These are phyloP conservation scores for Talaromyces amestolkiae DNA, from an alignment of 2,329 filamentous ascomycete species.

Conservation along the genomic window DNA sequence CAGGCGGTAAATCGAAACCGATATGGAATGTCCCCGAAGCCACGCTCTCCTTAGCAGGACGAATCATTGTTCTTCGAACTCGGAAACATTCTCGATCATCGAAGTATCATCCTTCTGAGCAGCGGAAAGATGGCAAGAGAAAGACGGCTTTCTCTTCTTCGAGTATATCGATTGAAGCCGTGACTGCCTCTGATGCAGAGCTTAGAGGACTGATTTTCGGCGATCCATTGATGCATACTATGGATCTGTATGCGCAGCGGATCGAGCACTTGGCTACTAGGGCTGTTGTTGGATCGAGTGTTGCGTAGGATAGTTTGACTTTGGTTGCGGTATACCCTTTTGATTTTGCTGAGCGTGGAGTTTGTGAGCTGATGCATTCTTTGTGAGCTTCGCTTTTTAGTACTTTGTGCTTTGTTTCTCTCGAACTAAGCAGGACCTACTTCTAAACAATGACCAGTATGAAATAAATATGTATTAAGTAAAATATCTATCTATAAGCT, in stretches of 20 bases:
- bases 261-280: conserved; percentile 69
- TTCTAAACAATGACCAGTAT: neutral
- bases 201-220: conserved; percentile 73
- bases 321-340: neutral
- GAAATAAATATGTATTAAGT: neutral
- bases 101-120: conserved; percentile 47
- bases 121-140: conserved; percentile 4
- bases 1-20: conserved; percentile 16
- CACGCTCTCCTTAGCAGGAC: conserved; percentile 67
- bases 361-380: neutral
- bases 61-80: conserved; percentile 62
- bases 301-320: neutral
- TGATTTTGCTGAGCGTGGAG: neutral
- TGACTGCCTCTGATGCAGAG: conserved; percentile 59
- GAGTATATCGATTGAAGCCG: conserved; percentile 9
- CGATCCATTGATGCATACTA: conserved; percentile 75
- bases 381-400: neutral
- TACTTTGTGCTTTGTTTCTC: neutral
- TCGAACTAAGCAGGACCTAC: neutral
- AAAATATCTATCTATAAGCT: neutral
- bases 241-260: conserved; percentile 71
- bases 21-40: conserved; percentile 65
- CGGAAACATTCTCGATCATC: conserved; percentile 9
- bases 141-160: conserved; percentile 52
- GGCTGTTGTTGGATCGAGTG: conserved; percentile 51